phyloP scores from a whole-genome alignment of 306 rosid species.

The Aeschynomene evenia region DNA sequence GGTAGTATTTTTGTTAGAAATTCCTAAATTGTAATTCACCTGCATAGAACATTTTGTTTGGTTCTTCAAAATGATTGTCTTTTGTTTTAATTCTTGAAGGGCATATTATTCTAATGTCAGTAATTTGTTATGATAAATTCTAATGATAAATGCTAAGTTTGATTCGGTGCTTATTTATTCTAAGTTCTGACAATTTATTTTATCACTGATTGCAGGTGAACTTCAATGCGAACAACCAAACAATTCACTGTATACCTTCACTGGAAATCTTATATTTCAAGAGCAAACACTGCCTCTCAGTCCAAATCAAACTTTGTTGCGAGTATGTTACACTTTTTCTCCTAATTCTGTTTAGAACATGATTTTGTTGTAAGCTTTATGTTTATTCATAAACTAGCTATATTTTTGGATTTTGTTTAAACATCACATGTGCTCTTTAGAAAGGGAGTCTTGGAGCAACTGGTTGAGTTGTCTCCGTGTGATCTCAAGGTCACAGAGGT shows the following conservation, averaged over 20 bases:
- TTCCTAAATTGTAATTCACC: neutral
- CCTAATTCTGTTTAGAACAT: slow-evolving; percentile 14
- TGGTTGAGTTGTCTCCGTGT: no score
- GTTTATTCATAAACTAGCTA: slow-evolving; percentile 6
- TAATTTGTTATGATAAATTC: slow-evolving; percentile 3
- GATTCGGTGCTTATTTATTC: slow-evolving; percentile 4
- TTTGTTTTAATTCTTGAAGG: neutral
- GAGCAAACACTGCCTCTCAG: slow-evolving; percentile 80
- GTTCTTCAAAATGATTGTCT: neutral
- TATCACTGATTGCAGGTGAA: slow-evolving; percentile 66
- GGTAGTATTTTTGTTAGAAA: neutral
- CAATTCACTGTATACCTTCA: slow-evolving; percentile 91
- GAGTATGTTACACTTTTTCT: slow-evolving; percentile 53
- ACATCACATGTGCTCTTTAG: neutral
- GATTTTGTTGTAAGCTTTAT: slow-evolving; percentile 19
- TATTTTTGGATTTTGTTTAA: slow-evolving; percentile 8
- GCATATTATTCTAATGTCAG: neutral
- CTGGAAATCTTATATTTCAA: slow-evolving; percentile 77
- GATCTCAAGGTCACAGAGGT: no score
- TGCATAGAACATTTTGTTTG: neutral
- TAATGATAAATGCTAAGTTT: slow-evolving; percentile 2
- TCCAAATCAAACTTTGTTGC: slow-evolving; percentile 80
- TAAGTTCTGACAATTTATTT: slow-evolving; percentile 13
- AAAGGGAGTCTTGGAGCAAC: no score
- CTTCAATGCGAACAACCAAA: slow-evolving; percentile 95